A percentile compares a stretch with the other conserved stretches of the same genome.
These are phyloP conservation scores for Mortierella alpina DNA, from an alignment of 192 early-diverging fungal genomes.

Conservation along the genomic window DNA sequence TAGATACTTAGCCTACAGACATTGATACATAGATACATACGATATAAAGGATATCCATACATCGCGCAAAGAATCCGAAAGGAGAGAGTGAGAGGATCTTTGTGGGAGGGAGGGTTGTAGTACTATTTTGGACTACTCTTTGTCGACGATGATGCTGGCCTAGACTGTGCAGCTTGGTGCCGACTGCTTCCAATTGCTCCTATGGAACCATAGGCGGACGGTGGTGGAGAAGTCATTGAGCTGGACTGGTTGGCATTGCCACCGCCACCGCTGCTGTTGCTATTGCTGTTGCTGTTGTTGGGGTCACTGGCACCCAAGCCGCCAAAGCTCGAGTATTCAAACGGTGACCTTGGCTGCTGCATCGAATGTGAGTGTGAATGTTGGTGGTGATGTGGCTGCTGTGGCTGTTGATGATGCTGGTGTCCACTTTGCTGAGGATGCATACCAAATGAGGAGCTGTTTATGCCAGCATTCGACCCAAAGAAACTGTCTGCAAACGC, in stretches of 20 bases:
- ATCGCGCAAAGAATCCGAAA: too few relatives aligned
- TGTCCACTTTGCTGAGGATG: too few relatives aligned
- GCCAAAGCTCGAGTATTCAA: constrained; percentile 32
- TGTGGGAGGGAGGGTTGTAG: too few relatives aligned
- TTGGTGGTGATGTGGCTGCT: constrained; percentile 18
- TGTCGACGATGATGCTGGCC: not conserved
- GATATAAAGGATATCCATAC: too few relatives aligned
- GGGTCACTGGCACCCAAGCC: constrained; percentile 2
- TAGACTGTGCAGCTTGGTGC: not conserved
- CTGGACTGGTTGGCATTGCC: not conserved
- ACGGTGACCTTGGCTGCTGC: not conserved
- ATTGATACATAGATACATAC: too few relatives aligned
- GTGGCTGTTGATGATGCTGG: constrained; percentile 19
- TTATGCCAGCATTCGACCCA: constrained; percentile 16
- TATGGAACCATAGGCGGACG: constrained; percentile 16
- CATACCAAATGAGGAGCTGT: constrained; percentile 5
- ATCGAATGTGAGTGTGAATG: constrained; percentile 8
- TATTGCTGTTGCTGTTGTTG: not conserved
- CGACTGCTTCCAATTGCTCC: constrained; percentile 29
- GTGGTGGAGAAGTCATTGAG: constrained; percentile 3
- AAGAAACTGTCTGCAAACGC: constrained; percentile 45
- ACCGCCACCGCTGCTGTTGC: not conserved
- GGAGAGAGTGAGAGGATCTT: too few relatives aligned
- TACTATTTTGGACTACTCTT: not conserved
- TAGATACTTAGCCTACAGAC: too few relatives aligned